A percentile compares a stretch with the other conserved stretches of the same genome.
These are phyloP conservation scores for Vitellaria paradoxa DNA, from an alignment of 179 eudicot genomes.

Conservation along the genomic window DNA sequence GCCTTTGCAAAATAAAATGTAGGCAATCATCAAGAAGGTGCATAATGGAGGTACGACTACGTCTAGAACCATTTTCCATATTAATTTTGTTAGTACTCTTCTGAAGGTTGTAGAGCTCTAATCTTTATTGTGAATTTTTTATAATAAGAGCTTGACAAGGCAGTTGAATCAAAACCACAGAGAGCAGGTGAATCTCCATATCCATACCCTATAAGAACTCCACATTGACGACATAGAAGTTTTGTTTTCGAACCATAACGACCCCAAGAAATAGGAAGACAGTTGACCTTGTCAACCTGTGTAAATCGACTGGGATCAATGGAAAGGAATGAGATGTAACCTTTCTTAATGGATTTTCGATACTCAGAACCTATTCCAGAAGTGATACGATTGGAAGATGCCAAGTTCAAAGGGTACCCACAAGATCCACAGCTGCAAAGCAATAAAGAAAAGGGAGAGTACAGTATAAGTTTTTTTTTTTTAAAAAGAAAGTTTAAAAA, in stretches of 20 bases:
- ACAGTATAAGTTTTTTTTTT: no score
- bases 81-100: constrained; percentile 10
- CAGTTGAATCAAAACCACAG: constrained; percentile 34
- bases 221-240: constrained; percentile 50
- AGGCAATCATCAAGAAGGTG: constrained; percentile 78
- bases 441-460: neutral
- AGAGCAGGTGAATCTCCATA: constrained; percentile 29
- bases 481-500: no score
- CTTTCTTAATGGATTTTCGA: constrained; percentile 32
- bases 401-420: constrained; percentile 36
- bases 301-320: constrained; percentile 50
- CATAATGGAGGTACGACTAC: constrained; percentile 28
- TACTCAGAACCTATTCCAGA: constrained; percentile 35
- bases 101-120: constrained; percentile 44
- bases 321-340: constrained; percentile 32
- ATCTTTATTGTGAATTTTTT: constrained; percentile 38
- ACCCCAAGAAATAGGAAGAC: constrained; percentile 40
- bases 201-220: constrained; percentile 39
- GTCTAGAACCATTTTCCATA: constrained; percentile 17
- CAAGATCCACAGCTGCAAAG: constrained; percentile 50
- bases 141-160: constrained; percentile 26
- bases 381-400: constrained; percentile 31
- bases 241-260: constrained; percentile 36
- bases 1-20: constrained; percentile 40
- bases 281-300: constrained; percentile 38